Conservation (phyloP, 164 flowering plant genomes). For the Vitis vinifera region DNA sequence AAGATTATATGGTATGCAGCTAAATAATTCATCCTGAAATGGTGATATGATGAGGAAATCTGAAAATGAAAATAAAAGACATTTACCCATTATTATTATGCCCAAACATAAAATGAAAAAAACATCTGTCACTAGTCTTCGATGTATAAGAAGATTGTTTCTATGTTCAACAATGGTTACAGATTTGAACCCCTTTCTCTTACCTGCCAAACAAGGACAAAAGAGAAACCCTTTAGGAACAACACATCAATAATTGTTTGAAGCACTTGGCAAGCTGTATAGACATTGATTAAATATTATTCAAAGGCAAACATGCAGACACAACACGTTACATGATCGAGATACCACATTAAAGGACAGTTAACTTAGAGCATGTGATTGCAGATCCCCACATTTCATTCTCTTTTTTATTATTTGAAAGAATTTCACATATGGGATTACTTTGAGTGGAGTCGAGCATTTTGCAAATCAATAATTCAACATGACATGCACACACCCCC, state of each 20-base stretch:
- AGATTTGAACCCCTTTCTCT: background rate
- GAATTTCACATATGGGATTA: too few species aligned
- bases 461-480: too few species aligned
- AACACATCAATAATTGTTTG: background rate
- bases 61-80: background rate
- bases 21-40: background rate
- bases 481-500: too few species aligned
- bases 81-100: slow-evolving; percentile 5
- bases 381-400: too few species aligned
- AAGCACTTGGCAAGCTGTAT: background rate
- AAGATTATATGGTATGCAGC: background rate
- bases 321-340: too few species aligned
- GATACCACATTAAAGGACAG: too few species aligned
- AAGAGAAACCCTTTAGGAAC: background rate
- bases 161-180: slow-evolving; percentile 10
- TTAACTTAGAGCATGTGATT: too few species aligned
- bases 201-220: slow-evolving; percentile 2
- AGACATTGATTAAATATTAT: too few species aligned
- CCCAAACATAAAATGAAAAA: background rate
- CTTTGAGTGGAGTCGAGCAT: too few species aligned
- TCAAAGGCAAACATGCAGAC: too few species aligned
- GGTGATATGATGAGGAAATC: background rate
- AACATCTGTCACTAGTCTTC: background rate
- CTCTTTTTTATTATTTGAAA: too few species aligned
- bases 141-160: background rate